phyloP scores from a whole-genome alignment of 352 stramenopile species.

The Pythium brachiatum region DNA sequence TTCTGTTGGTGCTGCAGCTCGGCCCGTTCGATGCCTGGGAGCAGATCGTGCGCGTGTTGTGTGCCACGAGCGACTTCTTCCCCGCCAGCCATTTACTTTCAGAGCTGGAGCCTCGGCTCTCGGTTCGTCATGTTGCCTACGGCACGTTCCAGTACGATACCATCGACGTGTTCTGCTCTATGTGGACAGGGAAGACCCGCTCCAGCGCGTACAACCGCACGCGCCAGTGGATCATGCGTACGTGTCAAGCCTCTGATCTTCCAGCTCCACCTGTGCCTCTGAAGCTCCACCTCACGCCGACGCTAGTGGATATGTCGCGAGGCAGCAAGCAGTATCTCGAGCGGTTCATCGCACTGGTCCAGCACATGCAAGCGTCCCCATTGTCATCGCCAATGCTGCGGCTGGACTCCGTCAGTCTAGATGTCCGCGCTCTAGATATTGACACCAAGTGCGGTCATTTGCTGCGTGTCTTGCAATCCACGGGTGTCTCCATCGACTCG shows the following conservation, averaged over 20 bases:
- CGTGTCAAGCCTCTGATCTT: not conserved
- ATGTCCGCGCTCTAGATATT: slow-evolving; percentile 14
- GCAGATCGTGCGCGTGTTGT: slow-evolving; percentile 21
- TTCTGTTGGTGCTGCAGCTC: slow-evolving; percentile 11
- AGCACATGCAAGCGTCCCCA: not conserved
- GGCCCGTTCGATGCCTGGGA: slow-evolving; percentile 20
- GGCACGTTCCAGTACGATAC: slow-evolving; percentile 20
- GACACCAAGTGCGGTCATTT: not conserved
- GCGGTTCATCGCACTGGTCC: not conserved
- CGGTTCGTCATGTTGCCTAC: slow-evolving; percentile 12
- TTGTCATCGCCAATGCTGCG: not conserved
- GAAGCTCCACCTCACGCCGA: slow-evolving; percentile 10
- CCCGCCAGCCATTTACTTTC: slow-evolving; percentile 15
- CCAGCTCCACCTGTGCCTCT: not conserved
- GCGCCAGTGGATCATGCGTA: slow-evolving; percentile 12
- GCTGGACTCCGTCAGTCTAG: slow-evolving; percentile 5
- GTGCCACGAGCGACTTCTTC: slow-evolving; percentile 20
- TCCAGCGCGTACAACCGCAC: slow-evolving; percentile 14
- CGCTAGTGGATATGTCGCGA: slow-evolving; percentile 12
- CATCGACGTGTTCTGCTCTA: slow-evolving; percentile 15
- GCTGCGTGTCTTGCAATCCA: slow-evolving; percentile 4
- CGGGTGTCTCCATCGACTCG: slow-evolving; percentile 6
- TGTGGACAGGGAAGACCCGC: slow-evolving; percentile 1
- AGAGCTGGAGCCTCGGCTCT: slow-evolving; percentile 18
- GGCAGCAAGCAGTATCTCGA: slow-evolving; percentile 10